A percentile compares a stretch with the other conserved stretches of the same genome.
These are phyloP conservation scores for Mortierella hygrophila DNA, from an alignment of 192 early-diverging fungal species.

Conservation along the genomic window DNA sequence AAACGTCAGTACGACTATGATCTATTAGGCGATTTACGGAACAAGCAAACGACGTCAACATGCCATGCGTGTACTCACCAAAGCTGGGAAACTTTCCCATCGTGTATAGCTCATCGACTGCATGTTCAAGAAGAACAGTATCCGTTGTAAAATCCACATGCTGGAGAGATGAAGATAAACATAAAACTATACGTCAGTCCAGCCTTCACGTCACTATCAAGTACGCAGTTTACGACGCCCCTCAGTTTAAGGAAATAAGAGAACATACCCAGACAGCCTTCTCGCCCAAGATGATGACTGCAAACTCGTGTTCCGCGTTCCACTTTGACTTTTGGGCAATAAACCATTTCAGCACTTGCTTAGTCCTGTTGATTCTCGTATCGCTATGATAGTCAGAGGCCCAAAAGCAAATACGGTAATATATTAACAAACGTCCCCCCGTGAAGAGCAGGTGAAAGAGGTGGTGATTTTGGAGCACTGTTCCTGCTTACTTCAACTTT, in stretches of 20 bases:
- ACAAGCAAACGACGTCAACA: not conserved
- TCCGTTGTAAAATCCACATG: conserved; percentile 56
- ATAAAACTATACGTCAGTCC: not conserved
- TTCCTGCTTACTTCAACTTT: conserved; percentile 6
- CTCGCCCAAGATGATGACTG: conserved; percentile 50
- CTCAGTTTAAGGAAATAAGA: not conserved
- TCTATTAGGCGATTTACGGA: not conserved
- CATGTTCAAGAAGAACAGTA: conserved; percentile 30
- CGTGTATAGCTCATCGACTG: conserved; percentile 45
- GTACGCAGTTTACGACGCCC: not conserved
- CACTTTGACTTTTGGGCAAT: conserved; percentile 46
- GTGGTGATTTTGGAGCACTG: not conserved
- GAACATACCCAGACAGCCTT: conserved; percentile 51
- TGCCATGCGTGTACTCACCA: conserved; percentile 18
- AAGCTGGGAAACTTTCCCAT: conserved; percentile 46
- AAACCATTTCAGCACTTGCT: conserved; percentile 47
- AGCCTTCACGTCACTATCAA: not conserved
- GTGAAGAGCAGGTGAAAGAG: not conserved
- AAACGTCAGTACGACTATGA: not conserved
- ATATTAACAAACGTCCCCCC: too few species aligned
- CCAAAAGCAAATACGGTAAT: not conserved
- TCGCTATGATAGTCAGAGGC: not conserved
- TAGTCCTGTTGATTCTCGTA: conserved; percentile 48
- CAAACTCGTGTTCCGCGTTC: conserved; percentile 46
- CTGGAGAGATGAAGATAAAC: not conserved